Base-by-base conservation (phyloP, 2,329 filamentous ascomycete genomes). In the Fusarium marasasianum region DNA sequence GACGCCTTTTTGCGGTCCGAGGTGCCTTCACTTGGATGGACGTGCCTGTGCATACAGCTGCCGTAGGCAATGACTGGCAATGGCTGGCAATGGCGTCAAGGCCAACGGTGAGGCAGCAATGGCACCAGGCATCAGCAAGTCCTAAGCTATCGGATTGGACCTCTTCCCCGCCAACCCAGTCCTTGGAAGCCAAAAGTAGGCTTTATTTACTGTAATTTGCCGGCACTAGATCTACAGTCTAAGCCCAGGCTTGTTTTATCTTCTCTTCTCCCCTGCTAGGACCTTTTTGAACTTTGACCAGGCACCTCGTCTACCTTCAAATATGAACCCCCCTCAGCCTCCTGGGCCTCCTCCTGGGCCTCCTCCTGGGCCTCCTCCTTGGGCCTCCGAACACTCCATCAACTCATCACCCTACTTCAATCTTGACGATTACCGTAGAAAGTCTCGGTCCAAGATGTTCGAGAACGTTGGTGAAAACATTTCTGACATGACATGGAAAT, bases 401-500 rank as follows among this genome's bases (percentile, higher is more conserved):
- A 54, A 7, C 37, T 53, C 51, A 33, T 41, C 54, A 22, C 37
- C 44, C 18, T 41, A 35, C 26, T 20, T 15, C 18, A 31, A 13
- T 33, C n/a, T 17, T 17, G 20, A 7, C 22, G 12, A 22, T 40
- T 5, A 12, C 20, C 20, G 20, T 17, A 45, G 14, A 14, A 47
- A 22, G 31, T 35, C 35, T 44, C 43, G 17, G n/a, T 18, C 20
- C 62, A 64, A n/a, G 33, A 79, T 78, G 50, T 26, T 75, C 44
- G 24, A 55, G 15, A 56, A 47, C 18, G 35, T 73, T 18, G 65
- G 68, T 29, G 63, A 77, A 18, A 64, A 68, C 11, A 55, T 82
- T 35, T 81, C 80, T 41, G 78, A 80, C 33, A 69, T 77, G 11
- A 66, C 77, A 33, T 80, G 79, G 80, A 81, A 79, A 68, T 79